Evolutionary conservation across 2,329 filamentous ascomycete genomes (phyloP).

Genomic region (Phaeomoniella chlamydospora): DNA sequence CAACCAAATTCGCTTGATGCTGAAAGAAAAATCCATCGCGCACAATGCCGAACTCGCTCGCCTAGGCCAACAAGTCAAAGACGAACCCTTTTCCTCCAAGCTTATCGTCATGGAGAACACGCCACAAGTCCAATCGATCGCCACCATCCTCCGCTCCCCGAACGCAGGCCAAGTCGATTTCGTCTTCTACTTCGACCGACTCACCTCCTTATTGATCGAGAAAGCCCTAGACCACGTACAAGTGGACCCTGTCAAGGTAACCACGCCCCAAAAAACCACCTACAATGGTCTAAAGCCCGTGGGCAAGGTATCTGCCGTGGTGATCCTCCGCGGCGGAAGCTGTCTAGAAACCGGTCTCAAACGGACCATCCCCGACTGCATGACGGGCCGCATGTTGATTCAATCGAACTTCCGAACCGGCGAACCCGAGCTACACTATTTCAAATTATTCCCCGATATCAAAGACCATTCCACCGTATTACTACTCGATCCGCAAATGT

Average conservation of each 20-base stretch:
- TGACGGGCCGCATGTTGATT: constrained; percentile 76
- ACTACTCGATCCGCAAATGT: constrained; percentile 87
- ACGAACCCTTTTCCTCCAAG: constrained; percentile 58
- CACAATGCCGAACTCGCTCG: constrained; percentile 68
- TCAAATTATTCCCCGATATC: constrained; percentile 64
- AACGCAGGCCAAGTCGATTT: constrained; percentile 75
- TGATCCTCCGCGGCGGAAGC: constrained; percentile 77
- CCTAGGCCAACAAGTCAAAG: constrained; percentile 57
- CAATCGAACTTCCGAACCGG: constrained; percentile 75
- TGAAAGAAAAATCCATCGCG: constrained; percentile 70
- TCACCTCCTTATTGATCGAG: constrained; percentile 75
- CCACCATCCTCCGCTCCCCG: constrained; percentile 75
- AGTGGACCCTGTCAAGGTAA: constrained; percentile 49
- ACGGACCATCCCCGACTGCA: constrained; percentile 83
- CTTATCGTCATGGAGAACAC: constrained; percentile 64
- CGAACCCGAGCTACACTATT: constrained; percentile 85
- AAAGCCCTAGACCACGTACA: constrained; percentile 60
- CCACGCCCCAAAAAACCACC: constrained; percentile 53
- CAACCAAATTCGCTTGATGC: constrained; percentile 77
- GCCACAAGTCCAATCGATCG: constrained; percentile 72
- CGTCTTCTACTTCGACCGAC: constrained; percentile 90
- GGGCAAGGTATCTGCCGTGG: constrained; percentile 70
- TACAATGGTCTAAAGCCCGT: constrained; percentile 60
- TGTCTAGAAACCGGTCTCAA: constrained; percentile 78
- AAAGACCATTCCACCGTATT: constrained; percentile 64